Evolutionary conservation across 2,329 filamentous ascomycete species (phyloP), one percentile per base, ranked within the genome.

Genomic region (Pseudogymnoascus sp.): DNA sequence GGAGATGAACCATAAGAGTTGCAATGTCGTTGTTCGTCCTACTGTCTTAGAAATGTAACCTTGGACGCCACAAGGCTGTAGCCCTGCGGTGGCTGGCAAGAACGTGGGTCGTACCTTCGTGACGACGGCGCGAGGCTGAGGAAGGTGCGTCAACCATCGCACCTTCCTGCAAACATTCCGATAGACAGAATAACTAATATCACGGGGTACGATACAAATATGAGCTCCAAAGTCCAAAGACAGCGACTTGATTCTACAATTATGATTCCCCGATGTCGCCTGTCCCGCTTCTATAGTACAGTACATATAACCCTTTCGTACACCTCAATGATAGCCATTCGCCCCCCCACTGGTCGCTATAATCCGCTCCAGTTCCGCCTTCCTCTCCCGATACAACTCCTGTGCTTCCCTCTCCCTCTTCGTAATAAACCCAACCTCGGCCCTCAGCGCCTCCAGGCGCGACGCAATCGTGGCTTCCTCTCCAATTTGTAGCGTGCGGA

Each of bases 341-440:
- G 58, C 21, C 36, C 58, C 36, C 36, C n/a, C n/a, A 59, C 33
- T 31, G 33, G 58, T 18, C 58, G 33, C 33, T 59, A 39, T 18
- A 55, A 55, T 55, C 27, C 48, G 48, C 27, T 87, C 84, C 67
- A 97, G 74, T 78, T 97, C 94, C 55, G 92, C 90, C 75, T 83
- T 90, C 63, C 86, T 83, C 66, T 77, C 78, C 68, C 89, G 83
- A 72, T 94, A 99, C 69, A 88, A 73, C 66, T 97, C 92, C 76
- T 99, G 94, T 5, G 91, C 92, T 76, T 97, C 91, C 63, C 92
- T 82, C 78, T 97, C 93, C 65, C 93, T 81, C 68, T 85, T 85
- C 67, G 86, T 89, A 8, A 97, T 83, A 68, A 89, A 90, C 5
- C 80, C 82, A 21, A 96, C 92, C 73, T 97, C 92, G n/a, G 89